Evolutionary conservation across 257 asterid genomes (phyloP), one percentile per base, ranked within the genome.

Genomic region (Osmanthus fragrans): DNA sequence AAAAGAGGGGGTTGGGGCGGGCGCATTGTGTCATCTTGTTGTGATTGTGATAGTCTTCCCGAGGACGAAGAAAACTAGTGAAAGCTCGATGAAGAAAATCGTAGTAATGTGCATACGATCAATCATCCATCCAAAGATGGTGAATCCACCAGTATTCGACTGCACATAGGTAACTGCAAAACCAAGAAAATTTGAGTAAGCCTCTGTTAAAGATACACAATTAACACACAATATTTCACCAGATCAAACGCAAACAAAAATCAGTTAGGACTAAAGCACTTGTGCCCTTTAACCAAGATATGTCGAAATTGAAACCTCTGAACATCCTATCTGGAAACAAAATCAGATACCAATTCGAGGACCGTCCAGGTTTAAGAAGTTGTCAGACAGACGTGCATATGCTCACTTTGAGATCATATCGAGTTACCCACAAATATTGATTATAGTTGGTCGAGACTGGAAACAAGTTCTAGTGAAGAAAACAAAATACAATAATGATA

Each of bases 91-190:
- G 88, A 93, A 93, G 94, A 93, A 93, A 79, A 93, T 82, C 18
- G 97, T 91, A 81, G 89, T 90, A 64, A 89, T 77, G 70, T 90
- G 94, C 80, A 90, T 76, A 68, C 98, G 89, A 77, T 93, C 96
- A 73, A 93, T 89, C 76, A 84, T 78, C 96, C 94, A 91, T 54
- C 97, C 98, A 39, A 85, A 93, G 70, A 93, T 85, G 21, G 96
- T 93, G 81, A 93, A 91, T 72, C 98, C 98, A 34, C 98, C 91
- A 0, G 92, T 82, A 85, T 90, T 93, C 58, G 97, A 88, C 87
- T 86, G 91, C 73, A 93, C 93, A 78, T 91, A 91, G n/a, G 94
- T 81, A 73, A 93, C 97, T 92, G 89, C 93, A 89, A 89, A 65
- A 70, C 76, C 45, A 45, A 76, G 42, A 23, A 2, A 42, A 16